A percentile compares a stretch with the other conserved stretches of the same genome.
These are phyloP conservation scores for Sabuloglossum arenarium DNA, from an alignment of 495 filamentous ascomycete species.

Conservation along the genomic window DNA sequence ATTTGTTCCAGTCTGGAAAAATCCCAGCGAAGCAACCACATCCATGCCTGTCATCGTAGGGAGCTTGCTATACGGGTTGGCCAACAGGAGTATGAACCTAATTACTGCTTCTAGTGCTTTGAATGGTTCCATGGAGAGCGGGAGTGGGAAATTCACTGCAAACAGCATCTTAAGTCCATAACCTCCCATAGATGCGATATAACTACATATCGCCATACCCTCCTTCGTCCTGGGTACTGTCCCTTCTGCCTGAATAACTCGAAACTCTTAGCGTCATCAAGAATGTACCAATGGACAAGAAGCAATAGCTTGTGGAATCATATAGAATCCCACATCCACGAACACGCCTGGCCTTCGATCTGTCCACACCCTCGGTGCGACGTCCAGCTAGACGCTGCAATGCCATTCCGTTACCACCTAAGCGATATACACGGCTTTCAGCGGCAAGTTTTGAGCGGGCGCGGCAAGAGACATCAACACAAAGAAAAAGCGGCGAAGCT, in stretches of 20 bases:
- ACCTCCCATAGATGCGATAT: not conserved
- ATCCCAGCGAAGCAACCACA: not conserved
- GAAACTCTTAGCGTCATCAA: not conserved
- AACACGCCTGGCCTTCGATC: not conserved
- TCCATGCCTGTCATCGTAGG: not conserved
- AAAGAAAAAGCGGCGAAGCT: not conserved
- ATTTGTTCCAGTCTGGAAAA: not conserved
- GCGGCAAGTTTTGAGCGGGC: no score
- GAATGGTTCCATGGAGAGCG: no score
- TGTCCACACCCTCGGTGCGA: slow-evolving; percentile 1
- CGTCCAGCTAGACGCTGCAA: not conserved
- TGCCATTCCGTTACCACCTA: slow-evolving; percentile 1
- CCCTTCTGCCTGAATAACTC: slow-evolving; percentile 3
- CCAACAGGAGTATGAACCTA: no score
- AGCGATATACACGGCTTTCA: slow-evolving; percentile 2
- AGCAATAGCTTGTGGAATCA: not conserved
- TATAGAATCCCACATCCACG: not conserved
- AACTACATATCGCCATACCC: slow-evolving; percentile 3
- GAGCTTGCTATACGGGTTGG: not conserved
- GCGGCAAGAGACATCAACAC: no score
- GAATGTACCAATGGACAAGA: slow-evolving; percentile 1
- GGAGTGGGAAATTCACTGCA: not conserved
- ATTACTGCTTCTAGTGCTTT: no score
- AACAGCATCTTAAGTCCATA: not conserved
- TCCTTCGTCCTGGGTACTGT: slow-evolving; percentile 1